Evolutionary conservation across 306 rosid species (phyloP).

Genomic region (Pachyrhizus erosus): DNA sequence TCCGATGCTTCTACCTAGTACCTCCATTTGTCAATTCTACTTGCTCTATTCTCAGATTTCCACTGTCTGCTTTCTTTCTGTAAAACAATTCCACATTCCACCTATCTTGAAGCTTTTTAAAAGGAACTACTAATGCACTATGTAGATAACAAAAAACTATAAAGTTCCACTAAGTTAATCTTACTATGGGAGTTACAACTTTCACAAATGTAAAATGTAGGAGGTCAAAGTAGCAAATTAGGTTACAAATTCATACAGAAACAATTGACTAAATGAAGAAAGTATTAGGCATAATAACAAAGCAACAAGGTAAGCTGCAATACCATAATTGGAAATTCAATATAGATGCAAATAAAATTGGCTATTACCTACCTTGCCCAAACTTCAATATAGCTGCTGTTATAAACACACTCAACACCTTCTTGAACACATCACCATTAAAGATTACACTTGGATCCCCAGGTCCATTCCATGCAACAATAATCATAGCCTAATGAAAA

Average conservation of each 20-base stretch:
- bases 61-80: neutral
- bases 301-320: constrained; percentile 22
- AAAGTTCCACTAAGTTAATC: neutral
- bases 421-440: constrained; percentile 78
- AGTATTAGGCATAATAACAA: neutral
- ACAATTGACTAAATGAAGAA: constrained; percentile 21
- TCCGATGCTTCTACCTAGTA: neutral
- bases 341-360: constrained; percentile 1
- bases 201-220: constrained; percentile 1
- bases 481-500: constrained; percentile 82
- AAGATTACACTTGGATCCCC: constrained; percentile 83
- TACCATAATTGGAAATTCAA: constrained; percentile 23
- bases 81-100: neutral
- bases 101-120: neutral
- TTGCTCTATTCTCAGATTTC: neutral
- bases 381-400: constrained; percentile 96
- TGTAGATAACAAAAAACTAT: neutral
- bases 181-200: constrained; percentile 4
- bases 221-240: neutral
- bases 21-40: neutral
- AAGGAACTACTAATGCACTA: neutral
- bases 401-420: constrained; percentile 89
- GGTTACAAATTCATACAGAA: constrained; percentile 19
- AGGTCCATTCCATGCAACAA: constrained; percentile 91
- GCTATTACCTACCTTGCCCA: constrained; percentile 76